Evolutionary conservation across 139 green algal genomes (phyloP).

Genomic region (Volvox africanus): DNA sequence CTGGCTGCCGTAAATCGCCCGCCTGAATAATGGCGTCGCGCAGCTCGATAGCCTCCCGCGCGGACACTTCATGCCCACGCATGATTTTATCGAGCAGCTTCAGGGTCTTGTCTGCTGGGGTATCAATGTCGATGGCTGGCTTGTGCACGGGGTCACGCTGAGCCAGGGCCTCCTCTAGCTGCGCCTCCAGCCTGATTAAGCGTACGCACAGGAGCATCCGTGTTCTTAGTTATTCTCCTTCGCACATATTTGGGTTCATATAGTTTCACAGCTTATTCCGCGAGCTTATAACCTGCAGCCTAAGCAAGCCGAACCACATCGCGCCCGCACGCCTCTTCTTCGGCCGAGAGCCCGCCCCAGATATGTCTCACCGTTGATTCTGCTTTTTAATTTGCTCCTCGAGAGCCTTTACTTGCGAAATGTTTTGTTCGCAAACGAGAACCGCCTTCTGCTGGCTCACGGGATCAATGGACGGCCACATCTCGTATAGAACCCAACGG

Average conservation of each 20-base stretch:
- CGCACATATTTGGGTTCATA: too few relatives aligned
- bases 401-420: constrained; percentile 73
- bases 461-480: constrained; percentile 72
- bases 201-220: too few relatives aligned
- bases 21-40: constrained; percentile 64
- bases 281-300: too few relatives aligned
- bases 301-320: too few relatives aligned
- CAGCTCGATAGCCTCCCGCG: constrained; percentile 66
- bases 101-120: constrained; percentile 73
- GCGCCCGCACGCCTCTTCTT: too few relatives aligned
- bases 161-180: constrained; percentile 63
- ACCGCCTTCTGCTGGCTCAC: constrained; percentile 61
- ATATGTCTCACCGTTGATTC: constrained; percentile 56
- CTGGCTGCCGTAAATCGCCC: constrained; percentile 68
- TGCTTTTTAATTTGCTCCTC: constrained; percentile 72
- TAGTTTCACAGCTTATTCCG: too few relatives aligned
- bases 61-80: constrained; percentile 55
- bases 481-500: constrained; percentile 76
- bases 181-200: constrained; percentile 55
- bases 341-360: too few relatives aligned
- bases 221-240: too few relatives aligned
- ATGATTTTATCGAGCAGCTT: constrained; percentile 77
- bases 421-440: constrained; percentile 76
- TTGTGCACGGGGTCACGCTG: constrained; percentile 61
- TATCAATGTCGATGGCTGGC: constrained; percentile 72